These are phyloP conservation scores for Penicillium freii DNA, from an alignment of 2,329 filamentous ascomycete genomes.

Conservation along the genomic window DNA sequence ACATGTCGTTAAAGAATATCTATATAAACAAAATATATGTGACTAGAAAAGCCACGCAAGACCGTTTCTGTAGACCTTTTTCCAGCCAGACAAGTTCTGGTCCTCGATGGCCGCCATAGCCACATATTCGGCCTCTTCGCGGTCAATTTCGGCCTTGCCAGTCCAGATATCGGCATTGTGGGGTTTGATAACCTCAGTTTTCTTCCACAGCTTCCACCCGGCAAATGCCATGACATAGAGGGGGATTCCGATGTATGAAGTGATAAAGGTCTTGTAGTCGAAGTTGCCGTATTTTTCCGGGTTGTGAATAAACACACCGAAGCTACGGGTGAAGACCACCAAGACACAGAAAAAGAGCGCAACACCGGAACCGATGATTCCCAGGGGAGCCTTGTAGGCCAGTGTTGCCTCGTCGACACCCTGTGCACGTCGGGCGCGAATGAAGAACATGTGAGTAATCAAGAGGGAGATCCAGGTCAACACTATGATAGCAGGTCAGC, in stretches of 20 bases:
- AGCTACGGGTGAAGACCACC: constrained; percentile 78
- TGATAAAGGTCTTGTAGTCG: constrained; percentile 71
- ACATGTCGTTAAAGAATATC: neutral
- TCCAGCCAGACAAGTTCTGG: constrained; percentile 8
- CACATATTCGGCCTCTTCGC: constrained; percentile 52
- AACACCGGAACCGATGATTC: constrained; percentile 63
- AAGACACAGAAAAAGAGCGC: constrained; percentile 67
- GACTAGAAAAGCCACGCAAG: constrained; percentile 9
- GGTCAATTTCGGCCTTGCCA: constrained; percentile 69
- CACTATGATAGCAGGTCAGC: constrained; percentile 26
- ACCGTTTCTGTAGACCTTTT: constrained; percentile 5
- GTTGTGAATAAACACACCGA: constrained; percentile 60
- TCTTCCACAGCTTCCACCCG: constrained; percentile 60
- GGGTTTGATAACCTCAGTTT: constrained; percentile 54
- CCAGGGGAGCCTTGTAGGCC: constrained; percentile 66
- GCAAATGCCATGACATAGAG: constrained; percentile 66
- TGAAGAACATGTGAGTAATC: constrained; percentile 63
- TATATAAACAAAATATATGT: neutral
- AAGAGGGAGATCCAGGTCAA: constrained; percentile 66
- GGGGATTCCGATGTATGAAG: constrained; percentile 71
- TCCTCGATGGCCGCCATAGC: constrained; percentile 3
- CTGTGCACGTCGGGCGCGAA: constrained; percentile 60
- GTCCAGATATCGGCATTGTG: constrained; percentile 65
- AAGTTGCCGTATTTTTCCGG: constrained; percentile 51
- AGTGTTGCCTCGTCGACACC: constrained; percentile 54